A percentile compares a stretch with the other conserved stretches of the same genome.
phyloP scores from a whole-genome alignment of 768 basidiomycete species.

The Lyophyllum decastes region DNA sequence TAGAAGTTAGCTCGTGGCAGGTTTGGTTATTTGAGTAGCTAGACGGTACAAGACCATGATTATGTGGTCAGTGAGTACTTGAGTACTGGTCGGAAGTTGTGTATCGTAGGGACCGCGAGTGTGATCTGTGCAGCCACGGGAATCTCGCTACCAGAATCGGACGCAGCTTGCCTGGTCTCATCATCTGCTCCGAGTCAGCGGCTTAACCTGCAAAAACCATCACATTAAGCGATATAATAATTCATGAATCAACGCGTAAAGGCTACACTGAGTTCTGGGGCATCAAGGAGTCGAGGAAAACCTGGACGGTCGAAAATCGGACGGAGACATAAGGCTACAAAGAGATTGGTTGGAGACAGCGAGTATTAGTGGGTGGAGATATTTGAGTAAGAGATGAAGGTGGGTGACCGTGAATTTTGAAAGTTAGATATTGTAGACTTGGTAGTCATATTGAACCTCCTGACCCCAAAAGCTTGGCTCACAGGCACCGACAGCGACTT shows the following conservation, averaged over 20 bases:
- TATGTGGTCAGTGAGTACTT: too few relatives aligned
- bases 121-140: too few relatives aligned
- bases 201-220: background rate
- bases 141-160: too few relatives aligned
- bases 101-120: too few relatives aligned
- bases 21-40: too few relatives aligned
- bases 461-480: conserved; percentile 69
- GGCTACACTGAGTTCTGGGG: conserved; percentile 16
- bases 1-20: too few relatives aligned
- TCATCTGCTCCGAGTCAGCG: too few relatives aligned
- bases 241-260: conserved; percentile 4
- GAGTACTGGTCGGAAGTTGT: too few relatives aligned
- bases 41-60: too few relatives aligned
- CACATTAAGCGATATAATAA: conserved; percentile 2
- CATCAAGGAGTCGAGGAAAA: background rate
- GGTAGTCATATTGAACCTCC: conserved; percentile 69
- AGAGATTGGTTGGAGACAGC: background rate
- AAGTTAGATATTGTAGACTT: conserved; percentile 50
- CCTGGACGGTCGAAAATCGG: conserved; percentile 3
- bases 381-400: background rate
- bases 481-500: conserved; percentile 58
- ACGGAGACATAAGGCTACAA: conserved; percentile 22
- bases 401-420: background rate
- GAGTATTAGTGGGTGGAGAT: conserved; percentile 10
- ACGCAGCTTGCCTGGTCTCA: too few relatives aligned